Evolutionary conservation across 768 basidiomycete species (phyloP).

Genomic region (Pisolithus orientalis): DNA sequence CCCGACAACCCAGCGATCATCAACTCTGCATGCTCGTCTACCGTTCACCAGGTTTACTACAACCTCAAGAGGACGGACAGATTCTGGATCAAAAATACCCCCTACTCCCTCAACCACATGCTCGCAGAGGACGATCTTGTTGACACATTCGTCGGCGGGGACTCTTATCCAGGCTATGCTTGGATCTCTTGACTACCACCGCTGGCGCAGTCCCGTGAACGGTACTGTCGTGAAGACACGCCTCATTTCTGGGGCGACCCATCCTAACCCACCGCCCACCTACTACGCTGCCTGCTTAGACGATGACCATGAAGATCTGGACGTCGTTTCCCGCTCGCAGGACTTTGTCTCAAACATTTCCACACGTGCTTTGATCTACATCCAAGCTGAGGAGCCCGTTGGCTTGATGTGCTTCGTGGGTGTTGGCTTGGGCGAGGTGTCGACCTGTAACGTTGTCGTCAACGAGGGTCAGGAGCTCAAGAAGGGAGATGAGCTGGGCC

Average conservation of each 20-base stretch:
- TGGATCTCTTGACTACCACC: conserved; percentile 38
- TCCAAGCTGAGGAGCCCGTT: neutral
- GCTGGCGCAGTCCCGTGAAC: conserved; percentile 34
- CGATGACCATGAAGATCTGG: conserved; percentile 19
- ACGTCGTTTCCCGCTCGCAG: conserved; percentile 12
- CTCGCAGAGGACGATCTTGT: conserved; percentile 37
- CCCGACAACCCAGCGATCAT: too few relatives aligned
- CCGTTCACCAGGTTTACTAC: too few relatives aligned
- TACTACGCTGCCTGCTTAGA: conserved; percentile 39
- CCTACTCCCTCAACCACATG: conserved; percentile 55
- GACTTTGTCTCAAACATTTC: conserved; percentile 15
- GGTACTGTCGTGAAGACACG: conserved; percentile 36
- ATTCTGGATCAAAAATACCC: too few relatives aligned
- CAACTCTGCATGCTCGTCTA: too few relatives aligned
- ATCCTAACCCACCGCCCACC: neutral
- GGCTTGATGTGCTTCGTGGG: too few relatives aligned
- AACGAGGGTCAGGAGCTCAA: conserved; percentile 9
- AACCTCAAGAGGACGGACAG: too few relatives aligned
- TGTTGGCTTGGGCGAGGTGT: conserved; percentile 13
- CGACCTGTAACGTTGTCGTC: too few relatives aligned
- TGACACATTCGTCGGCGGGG: conserved; percentile 42
- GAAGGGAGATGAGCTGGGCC: conserved; percentile 44
- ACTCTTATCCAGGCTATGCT: conserved; percentile 56
- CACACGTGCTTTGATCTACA: neutral
- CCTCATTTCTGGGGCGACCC: conserved; percentile 37